Evolutionary conservation across 768 basidiomycete species (phyloP), one percentile per base, ranked within the genome.

Genomic region (Lactifluus hygrophoroides): DNA sequence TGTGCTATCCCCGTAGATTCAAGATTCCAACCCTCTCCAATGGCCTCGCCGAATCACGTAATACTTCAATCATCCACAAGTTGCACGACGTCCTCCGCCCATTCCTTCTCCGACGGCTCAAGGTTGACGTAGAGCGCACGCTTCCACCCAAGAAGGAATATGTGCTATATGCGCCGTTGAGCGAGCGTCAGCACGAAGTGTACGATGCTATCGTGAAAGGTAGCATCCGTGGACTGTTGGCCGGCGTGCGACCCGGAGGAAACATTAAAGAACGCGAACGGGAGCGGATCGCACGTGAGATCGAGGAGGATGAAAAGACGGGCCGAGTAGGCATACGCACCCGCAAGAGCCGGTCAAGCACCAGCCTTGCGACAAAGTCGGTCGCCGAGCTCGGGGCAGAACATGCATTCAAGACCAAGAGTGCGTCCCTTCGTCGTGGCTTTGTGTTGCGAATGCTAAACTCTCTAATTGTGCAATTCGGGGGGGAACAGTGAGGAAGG

Each of bases 101-200:
- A 1, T 99, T 98, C 78, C 80, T 98, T 28, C 78, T 98, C 0
- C 84, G 96, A 11, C 83, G 96, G 11, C 77, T 97, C 56, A 98
- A 98, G 71, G 83, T 76, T 6, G 96, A 99, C 64, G 95, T 98
- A 9, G 80, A 83, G 64, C 78, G 80, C 55, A 74, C 79, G 25
- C 74, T 98, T 4, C 96, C 96, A 0, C 89, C 89, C 3, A 93
- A 92, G 74, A 94, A 94, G 70, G 91, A 94, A 71, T 99, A 99
- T 65, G 83, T 97, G 2, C 78, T 98, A 0, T 95, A 94, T 60
- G 93, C 93, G 0, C 93, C 94, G 0, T 75, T 97, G 7, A 96
- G 85, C 54, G 74, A 81, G 25, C 77, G 79, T 51, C 96, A 98
- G 67, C 83, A 85, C n/a, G 82, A 88, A 57, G 74, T 95, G 25